Percentiles rank a stretch among this genome's conserved stretches.
Evolutionary conservation across 352 stramenopile genomes (phyloP).

Genomic region (Achlya hypogyna): DNA sequence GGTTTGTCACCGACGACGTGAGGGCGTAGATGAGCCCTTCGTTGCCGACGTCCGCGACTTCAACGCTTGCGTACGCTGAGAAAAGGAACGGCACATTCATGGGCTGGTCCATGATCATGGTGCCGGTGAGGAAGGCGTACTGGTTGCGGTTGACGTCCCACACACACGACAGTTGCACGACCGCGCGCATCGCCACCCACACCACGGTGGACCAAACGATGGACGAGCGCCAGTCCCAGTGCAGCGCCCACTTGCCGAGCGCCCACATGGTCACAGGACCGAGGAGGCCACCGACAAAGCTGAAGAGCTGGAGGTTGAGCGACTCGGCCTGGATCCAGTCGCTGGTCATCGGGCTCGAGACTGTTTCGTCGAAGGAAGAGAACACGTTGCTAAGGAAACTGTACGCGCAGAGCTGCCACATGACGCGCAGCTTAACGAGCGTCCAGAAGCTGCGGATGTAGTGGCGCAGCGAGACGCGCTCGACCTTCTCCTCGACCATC

Average conservation of each 20-base stretch:
- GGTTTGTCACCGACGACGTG: background rate
- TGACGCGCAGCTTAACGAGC: constrained; percentile 40
- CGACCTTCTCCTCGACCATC: constrained; percentile 2
- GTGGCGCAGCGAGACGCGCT: background rate
- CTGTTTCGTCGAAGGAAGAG: constrained; percentile 31
- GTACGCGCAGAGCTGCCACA: constrained; percentile 43
- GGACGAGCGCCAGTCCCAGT: constrained; percentile 5
- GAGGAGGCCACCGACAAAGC: background rate
- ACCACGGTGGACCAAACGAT: background rate
- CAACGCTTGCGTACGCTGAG: background rate
- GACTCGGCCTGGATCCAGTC: background rate
- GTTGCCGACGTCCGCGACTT: constrained; percentile 13
- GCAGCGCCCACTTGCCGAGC: constrained; percentile 1
- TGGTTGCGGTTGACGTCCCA: constrained; percentile 3
- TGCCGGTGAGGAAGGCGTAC: background rate
- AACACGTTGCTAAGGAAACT: constrained; percentile 42
- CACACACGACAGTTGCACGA: background rate
- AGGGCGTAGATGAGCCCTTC: constrained; percentile 5
- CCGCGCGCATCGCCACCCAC: background rate
- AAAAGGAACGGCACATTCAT: constrained; percentile 30
- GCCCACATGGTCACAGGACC: background rate
- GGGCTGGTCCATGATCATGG: constrained; percentile 33
- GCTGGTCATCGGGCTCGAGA: background rate
- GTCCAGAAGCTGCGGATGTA: constrained; percentile 40
- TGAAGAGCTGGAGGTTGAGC: background rate